Evolutionary conservation across 805 yeast genomes (phyloP).

Genomic region (Metschnikowia cubensis): DNA sequence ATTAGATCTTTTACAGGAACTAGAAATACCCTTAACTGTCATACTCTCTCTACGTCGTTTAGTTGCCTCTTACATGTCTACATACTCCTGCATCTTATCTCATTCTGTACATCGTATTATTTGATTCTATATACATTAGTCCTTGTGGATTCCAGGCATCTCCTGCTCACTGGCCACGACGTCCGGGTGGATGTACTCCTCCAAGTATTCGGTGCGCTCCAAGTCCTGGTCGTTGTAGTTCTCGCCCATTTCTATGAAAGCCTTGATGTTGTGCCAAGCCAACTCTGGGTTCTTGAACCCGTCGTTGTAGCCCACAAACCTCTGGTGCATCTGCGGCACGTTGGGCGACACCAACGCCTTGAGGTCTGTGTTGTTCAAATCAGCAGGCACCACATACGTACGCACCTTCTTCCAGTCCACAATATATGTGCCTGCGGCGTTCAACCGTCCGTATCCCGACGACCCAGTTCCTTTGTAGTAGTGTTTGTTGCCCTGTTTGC

Average conservation of each 20-base stretch:
- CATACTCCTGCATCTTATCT: too few relatives aligned
- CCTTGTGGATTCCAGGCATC: slow-evolving; percentile 9
- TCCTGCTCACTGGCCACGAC: slow-evolving; percentile 14
- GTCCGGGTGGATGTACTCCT: slow-evolving; percentile 34
- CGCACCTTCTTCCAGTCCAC: slow-evolving; percentile 84
- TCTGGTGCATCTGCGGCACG: slow-evolving; percentile 65
- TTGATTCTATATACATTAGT: slow-evolving; percentile 8
- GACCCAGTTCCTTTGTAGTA: slow-evolving; percentile 96
- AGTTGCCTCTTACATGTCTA: too few relatives aligned
- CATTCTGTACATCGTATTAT: too few relatives aligned
- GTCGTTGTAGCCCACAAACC: slow-evolving; percentile 62
- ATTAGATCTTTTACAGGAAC: too few relatives aligned
- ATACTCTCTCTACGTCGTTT: too few relatives aligned
- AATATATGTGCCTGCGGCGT: slow-evolving; percentile 67
- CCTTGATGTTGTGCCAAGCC: slow-evolving; percentile 66
- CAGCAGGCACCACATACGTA: slow-evolving; percentile 80
- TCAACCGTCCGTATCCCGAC: slow-evolving; percentile 82
- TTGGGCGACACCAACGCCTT: slow-evolving; percentile 77
- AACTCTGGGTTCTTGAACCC: slow-evolving; percentile 73
- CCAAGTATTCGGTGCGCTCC: slow-evolving; percentile 32
- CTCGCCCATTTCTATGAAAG: slow-evolving; percentile 73
- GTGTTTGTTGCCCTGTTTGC: slow-evolving; percentile 92
- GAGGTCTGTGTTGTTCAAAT: slow-evolving; percentile 36
- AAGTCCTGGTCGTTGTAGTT: slow-evolving; percentile 37
- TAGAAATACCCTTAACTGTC: too few relatives aligned